Evolutionary conservation across 257 asterid species (phyloP), one percentile per base, ranked within the genome.

Genomic region (Forsythia suspensa): DNA sequence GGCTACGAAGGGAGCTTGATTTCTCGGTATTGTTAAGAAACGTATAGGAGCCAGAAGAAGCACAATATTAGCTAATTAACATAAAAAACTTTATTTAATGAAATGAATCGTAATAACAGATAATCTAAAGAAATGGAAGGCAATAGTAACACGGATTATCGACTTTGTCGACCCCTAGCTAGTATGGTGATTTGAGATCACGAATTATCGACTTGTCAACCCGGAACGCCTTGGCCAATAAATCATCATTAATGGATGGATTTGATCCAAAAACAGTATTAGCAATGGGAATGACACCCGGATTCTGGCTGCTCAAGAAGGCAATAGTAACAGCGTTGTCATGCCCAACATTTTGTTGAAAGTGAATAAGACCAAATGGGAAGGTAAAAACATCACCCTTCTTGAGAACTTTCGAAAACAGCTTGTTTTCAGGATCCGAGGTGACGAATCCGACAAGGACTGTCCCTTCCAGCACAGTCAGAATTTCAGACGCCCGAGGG

Each of bases 281-380:
- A 4, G 89, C 85, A 37, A 88, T 69, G 63, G 85, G 65, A 75
- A 88, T 66, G 0, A 80, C 83, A 2, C 91, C 89, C 0, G 87
- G 88, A 67, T 82, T 84, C 80, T 88, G 87, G 83, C 90, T 82
- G 76, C 80, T 88, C 78, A 86, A 37, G 38, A 86, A 83, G 0
- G 89, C 86, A 8, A 88, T 75, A 0, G 90, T 86, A n/a, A 86
- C 90, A 4, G 89, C 90, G 12, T 80, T 74, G 0, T 1, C 37
- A 8, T 77, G 6, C 0, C 87, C 87, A 0, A 84, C 75, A 34
- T 84, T 86, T 3, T 85, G 87, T 75, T 86, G 92, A 41, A 84
- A 88, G 72, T 86, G 92, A 37, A 88, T 76, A 41, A 86, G 84
- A 37, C 92, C 92, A 40, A 81, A 81, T 1, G 92, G 92, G 16